A percentile compares a stretch with the other conserved stretches of the same genome.
Conservation (phyloP, 1,139 yeast species). For the Yamadazyma oceani region DNA sequence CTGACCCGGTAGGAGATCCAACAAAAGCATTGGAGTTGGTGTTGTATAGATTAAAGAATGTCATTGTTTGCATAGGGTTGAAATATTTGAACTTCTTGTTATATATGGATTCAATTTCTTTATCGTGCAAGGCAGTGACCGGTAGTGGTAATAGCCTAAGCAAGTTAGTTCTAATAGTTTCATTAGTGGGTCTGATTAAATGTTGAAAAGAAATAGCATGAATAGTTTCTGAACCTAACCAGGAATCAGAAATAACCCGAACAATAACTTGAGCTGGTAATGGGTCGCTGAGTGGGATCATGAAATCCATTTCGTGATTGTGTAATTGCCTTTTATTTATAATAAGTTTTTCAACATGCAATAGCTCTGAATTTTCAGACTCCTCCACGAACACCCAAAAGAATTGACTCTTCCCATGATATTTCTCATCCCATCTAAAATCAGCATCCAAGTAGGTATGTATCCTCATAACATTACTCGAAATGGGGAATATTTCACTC, state of each 20-base stretch:
- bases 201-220: slow-evolving; percentile 88
- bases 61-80: slow-evolving; percentile 99
- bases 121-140: slow-evolving; percentile 71
- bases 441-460: slow-evolving; percentile 72
- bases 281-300: slow-evolving; percentile 89
- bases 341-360: slow-evolving; percentile 82
- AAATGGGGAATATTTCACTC: slow-evolving; percentile 88
- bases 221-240: slow-evolving; percentile 84
- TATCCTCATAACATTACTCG: slow-evolving; percentile 81
- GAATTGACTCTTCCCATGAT: slow-evolving; percentile 81
- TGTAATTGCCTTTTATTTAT: slow-evolving; percentile 58
- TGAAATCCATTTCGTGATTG: slow-evolving; percentile 80
- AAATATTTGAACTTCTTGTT: slow-evolving; percentile 70
- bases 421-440: slow-evolving; percentile 77
- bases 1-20: slow-evolving; percentile 99
- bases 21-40: slow-evolving; percentile 78
- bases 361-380: slow-evolving; percentile 67
- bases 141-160: slow-evolving; percentile 86
- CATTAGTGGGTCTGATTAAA: slow-evolving; percentile 83
- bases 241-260: slow-evolving; percentile 75
- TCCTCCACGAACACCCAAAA: slow-evolving; percentile 95
- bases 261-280: slow-evolving; percentile 84
- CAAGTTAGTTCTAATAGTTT: slow-evolving; percentile 79
- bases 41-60: slow-evolving; percentile 85
- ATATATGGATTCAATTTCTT: slow-evolving; percentile 68